Base-by-base conservation (phyloP, 164 flowering plant genomes). In the Vitis rupestris region DNA sequence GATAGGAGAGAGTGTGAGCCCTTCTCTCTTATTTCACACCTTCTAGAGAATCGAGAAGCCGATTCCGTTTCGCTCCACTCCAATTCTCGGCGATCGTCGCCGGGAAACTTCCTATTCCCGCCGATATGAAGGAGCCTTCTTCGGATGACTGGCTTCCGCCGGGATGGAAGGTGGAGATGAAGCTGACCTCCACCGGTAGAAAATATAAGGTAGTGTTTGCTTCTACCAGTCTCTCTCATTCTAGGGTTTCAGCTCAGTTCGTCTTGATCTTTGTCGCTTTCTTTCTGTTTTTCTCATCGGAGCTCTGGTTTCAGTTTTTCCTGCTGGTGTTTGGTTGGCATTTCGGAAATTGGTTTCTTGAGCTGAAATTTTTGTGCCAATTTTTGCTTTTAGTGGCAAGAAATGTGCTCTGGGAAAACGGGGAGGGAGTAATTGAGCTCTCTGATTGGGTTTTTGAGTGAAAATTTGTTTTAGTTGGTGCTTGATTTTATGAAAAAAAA, bases 111-210 rank as follows among this genome's bases (percentile, higher is more conserved):
- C 51, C 12, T 15, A 14, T 49, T 66, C 10, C 19, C 11, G 60
- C 11, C 4, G 55, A 10, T 29, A 80, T 75, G 80, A 59, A 23
- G 44, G 77, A 73, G 50, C 58, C 37, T 56, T 51, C 55, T 15
- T 55, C 70, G 14, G 80, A 79, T 8, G 83, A 81, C 5, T 69
- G 82, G 78, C 81, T 84, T 3, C 90, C 88, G 3, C 65, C 61
- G 9, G 90, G 87, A 3, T 87, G 88, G 85, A 79, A 67, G 12
- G 78, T 80, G 66, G 71, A 75, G 55, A 71, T 72, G 17, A 78
- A 53, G 70, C 54, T 70, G 12, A 73, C 80, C 51, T 62, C 67
- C 19, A 72, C 59, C 64, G 88, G 90, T 10, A 83, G 66, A 65
- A 83, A 71, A 49, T 83, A 86, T 61, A 84, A 66, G 81, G 90